Evolutionary conservation across 495 filamentous ascomycete genomes (phyloP).

Genomic region (Cryomyces minteri): DNA sequence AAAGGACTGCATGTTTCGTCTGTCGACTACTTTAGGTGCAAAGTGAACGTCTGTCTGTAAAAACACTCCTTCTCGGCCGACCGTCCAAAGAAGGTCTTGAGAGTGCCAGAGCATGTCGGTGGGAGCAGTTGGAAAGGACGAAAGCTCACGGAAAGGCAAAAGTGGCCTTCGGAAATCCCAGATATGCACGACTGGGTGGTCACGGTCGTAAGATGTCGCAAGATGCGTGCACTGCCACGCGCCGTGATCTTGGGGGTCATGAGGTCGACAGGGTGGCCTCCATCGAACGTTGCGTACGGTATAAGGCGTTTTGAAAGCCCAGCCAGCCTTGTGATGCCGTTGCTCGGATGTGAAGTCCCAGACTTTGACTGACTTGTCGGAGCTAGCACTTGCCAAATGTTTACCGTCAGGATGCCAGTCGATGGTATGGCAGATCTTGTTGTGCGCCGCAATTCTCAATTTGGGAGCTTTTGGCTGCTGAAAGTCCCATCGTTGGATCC

Average conservation of each 20-base stretch:
- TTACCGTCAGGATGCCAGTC: conserved; percentile 95
- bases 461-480: conserved; percentile 37
- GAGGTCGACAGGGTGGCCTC: conserved; percentile 64
- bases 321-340: conserved; percentile 58
- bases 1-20: conserved; percentile 43
- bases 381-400: conserved; percentile 68
- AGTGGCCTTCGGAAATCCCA: conserved; percentile 85
- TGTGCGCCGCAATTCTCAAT: conserved; percentile 70
- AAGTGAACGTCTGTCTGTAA: conserved; percentile 78
- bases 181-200: conserved; percentile 56
- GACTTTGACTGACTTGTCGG: conserved; percentile 68
- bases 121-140: conserved; percentile 49
- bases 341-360: conserved; percentile 82
- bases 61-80: conserved; percentile 66
- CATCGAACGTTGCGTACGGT: conserved; percentile 65
- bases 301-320: conserved; percentile 40
- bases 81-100: conserved; percentile 81
- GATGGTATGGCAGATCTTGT: conserved; percentile 58
- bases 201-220: conserved; percentile 46
- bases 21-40: conserved; percentile 59
- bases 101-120: conserved; percentile 79
- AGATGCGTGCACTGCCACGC: conserved; percentile 49
- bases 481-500: conserved; percentile 54
- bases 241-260: conserved; percentile 42
- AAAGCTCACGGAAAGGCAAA: conserved; percentile 73